Evolutionary conservation across 2,329 filamentous ascomycete species (phyloP), one percentile per base, ranked within the genome.

Genomic region (Arthroderma sp.): DNA sequence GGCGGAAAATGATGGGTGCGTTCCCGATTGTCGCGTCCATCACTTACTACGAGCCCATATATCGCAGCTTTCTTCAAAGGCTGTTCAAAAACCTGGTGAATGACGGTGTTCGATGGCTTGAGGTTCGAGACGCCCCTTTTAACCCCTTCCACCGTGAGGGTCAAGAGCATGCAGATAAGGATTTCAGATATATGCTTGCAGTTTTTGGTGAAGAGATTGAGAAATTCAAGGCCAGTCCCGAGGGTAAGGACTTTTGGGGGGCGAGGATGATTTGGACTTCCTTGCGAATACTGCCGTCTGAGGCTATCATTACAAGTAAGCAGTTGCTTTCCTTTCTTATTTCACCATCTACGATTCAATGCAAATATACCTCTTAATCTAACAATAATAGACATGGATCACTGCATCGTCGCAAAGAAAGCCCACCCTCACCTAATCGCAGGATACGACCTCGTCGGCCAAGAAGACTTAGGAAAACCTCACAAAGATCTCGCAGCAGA

Each of bases 11-110:
- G 64, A 68, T 66, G 41, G 77, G 74, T 38, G 83, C 81, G 49
- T 94, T 95, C 63, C 65, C 73, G 2, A 75, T 89, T 3, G 72
- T 89, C 38, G 76, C 77, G 36, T 81, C 78, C 10, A 75, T 94
- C 42, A 72, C 94, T 40, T 84, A 83, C 64, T 94, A 95, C 64
- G 89, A 95, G 64, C 88, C 88, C 9, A 85, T 96, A 50, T 89
- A 85, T 65, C 78, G 86, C 27, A 69, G 71, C 11, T 93, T 86
- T 56, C 66, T 95, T 48, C 77, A 74, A 29, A 74, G 77, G 22
- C 71, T 95, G 54, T 77, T 94, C 62, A 68, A 68, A 40, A 73
- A 81, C 40, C 70, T 95, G 22, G 71, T 80, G n/a, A 77, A 77
- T 3, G 89, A 98, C 59, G 86, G 87, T 4, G 77, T 95, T 29